Conservation (phyloP, 2,329 filamentous ascomycete species). For the Fusarium pseudoanthophilum region DNA sequence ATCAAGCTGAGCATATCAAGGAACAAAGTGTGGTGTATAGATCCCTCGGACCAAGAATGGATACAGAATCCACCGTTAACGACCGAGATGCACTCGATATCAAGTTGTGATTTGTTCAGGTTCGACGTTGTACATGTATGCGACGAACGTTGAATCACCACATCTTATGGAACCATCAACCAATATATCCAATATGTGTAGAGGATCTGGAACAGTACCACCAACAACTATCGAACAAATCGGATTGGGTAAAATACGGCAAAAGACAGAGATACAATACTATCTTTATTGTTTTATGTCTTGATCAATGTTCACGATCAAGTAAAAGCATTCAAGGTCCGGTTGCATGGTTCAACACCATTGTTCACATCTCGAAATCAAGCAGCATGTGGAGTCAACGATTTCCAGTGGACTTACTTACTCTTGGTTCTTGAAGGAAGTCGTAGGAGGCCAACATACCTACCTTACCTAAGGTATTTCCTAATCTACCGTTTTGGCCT, state of each 20-base stretch:
- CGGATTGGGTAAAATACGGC: not conserved
- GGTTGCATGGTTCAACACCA: not conserved
- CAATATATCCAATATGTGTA: not conserved
- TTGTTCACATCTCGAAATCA: not conserved
- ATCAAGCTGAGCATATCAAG: not conserved
- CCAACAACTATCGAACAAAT: not conserved
- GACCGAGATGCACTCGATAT: too few relatives aligned
- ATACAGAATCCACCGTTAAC: too few relatives aligned
- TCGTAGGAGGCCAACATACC: not conserved
- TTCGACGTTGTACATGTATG: not conserved
- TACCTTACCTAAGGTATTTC: too few relatives aligned
- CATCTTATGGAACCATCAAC: not conserved
- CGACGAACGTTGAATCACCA: not conserved
- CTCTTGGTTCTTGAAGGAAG: not conserved
- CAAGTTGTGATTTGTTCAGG: not conserved
- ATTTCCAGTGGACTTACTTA: not conserved
- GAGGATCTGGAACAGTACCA: not conserved
- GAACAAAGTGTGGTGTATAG: not conserved
- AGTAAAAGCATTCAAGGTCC: not conserved
- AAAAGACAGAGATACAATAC: not conserved
- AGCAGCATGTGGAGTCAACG: not conserved
- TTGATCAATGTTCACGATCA: not conserved
- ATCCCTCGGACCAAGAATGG: not conserved
- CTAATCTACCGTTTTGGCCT: not conserved
- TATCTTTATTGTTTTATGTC: not conserved